phyloP scores from a whole-genome alignment of 768 basidiomycete genomes.

The Psilocybe cubensis region DNA sequence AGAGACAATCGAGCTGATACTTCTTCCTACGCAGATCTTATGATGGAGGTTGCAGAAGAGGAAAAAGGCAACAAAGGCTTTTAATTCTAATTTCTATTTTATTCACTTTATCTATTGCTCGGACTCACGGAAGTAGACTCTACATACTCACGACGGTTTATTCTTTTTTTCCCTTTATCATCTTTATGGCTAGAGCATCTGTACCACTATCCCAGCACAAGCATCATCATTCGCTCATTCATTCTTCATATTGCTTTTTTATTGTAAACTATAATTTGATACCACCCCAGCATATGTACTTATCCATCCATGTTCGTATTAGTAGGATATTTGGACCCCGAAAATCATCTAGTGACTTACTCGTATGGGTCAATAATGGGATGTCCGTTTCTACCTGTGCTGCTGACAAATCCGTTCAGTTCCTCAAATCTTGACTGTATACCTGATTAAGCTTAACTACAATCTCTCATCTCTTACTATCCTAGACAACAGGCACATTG shows the following conservation, averaged over 20 bases:
- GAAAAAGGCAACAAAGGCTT: constrained; percentile 18
- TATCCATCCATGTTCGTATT: neutral
- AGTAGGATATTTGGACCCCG: neutral
- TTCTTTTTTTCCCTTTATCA: neutral
- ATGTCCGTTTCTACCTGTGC: too few species aligned
- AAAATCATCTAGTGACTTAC: neutral
- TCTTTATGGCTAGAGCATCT: constrained; percentile 11
- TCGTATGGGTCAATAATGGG: neutral
- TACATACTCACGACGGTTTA: constrained; percentile 6
- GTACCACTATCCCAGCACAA: constrained; percentile 18
- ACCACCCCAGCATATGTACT: constrained; percentile 6
- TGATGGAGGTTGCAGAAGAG: constrained; percentile 26
- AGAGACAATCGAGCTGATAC: neutral
- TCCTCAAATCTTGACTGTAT: too few species aligned
- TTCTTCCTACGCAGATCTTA: constrained; percentile 16
- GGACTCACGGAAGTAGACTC: constrained; percentile 6
- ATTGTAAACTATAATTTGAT: constrained; percentile 8
- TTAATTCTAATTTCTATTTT: constrained; percentile 8
- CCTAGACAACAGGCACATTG: neutral
- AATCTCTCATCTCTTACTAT: neutral
- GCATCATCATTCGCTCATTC: constrained; percentile 4
- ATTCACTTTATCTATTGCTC: constrained; percentile 11
- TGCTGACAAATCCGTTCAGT: neutral
- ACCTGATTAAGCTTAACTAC: neutral
- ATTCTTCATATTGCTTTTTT: constrained; percentile 10